Evolutionary conservation across 371 early-diverging fungal genomes (phyloP), one percentile per base, ranked within the genome.

Genomic region (Choanephora cucurbitarum): DNA sequence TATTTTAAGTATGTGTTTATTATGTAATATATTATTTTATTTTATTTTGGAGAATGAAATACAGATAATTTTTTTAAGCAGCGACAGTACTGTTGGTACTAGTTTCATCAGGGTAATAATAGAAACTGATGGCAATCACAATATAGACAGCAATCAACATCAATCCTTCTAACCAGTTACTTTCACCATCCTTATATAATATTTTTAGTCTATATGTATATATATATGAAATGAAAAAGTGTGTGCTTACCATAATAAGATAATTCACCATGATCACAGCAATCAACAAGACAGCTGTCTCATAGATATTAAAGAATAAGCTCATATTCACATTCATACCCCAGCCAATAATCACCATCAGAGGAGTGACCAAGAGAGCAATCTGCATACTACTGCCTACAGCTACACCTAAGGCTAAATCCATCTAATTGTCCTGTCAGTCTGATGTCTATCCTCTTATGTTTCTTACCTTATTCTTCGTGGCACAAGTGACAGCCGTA

Each of bases 381-480:
- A 96, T 93, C 69, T 96, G 95, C 84, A 93, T 89, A 44, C 87
- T 87, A n/a, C 91, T 91, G 2, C 95, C 95, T 11, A 95, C 76
- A 15, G 96, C 93, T 18, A 95, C 88, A 34, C 89, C 85, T 32
- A 96, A 77, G 0, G 91, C 85, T 23, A 93, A 68, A 56, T 95
- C 93, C 91, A 95, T 93, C 79, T 74, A 47, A 15, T 15, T n/a
- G n/a, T n/a, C n/a, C n/a, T n/a, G n/a, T n/a, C n/a, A n/a, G n/a
- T n/a, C n/a, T n/a, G n/a, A n/a, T n/a, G n/a, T n/a, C n/a, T n/a
- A n/a, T n/a, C n/a, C n/a, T n/a, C n/a, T n/a, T n/a, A n/a, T n/a
- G n/a, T n/a, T n/a, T n/a, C n/a, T 21, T 63, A 62, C 69, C 67
- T 94, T 93, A 77, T 95, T 84, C 51, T 89, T 84, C 54, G 87